These are phyloP conservation scores for Aphanomyces stellatus DNA, from an alignment of 352 stramenopile species.

Conservation along the genomic window DNA sequence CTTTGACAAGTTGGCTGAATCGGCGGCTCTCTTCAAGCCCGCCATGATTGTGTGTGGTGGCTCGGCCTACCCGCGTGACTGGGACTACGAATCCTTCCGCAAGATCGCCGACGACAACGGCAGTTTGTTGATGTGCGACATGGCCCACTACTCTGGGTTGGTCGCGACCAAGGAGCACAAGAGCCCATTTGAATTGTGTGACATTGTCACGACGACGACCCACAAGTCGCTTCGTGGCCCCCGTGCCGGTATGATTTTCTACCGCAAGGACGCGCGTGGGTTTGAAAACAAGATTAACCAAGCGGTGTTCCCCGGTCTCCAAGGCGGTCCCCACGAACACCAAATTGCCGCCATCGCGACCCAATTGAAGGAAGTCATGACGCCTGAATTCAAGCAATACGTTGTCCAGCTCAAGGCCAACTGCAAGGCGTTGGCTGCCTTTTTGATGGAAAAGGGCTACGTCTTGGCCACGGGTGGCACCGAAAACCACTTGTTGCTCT, in stretches of 20 bases:
- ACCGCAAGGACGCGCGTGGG: slow-evolving; percentile 89
- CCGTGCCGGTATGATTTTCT: slow-evolving; percentile 99
- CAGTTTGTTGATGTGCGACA: slow-evolving; percentile 97
- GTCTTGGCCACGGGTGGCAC: slow-evolving; percentile 96
- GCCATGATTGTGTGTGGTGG: slow-evolving; percentile 96
- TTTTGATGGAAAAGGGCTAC: slow-evolving; percentile 91
- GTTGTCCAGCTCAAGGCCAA: slow-evolving; percentile 92
- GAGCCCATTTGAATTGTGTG: slow-evolving; percentile 96
- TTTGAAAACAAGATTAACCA: slow-evolving; percentile 96
- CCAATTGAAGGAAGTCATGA: slow-evolving; percentile 96
- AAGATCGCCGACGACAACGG: slow-evolving; percentile 98
- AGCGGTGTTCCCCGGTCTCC: slow-evolving; percentile 97
- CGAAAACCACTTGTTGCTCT: slow-evolving; percentile 99
- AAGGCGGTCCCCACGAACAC: slow-evolving; percentile 97
- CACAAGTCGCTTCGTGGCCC: slow-evolving; percentile 98
- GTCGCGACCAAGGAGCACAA: slow-evolving; percentile 91
- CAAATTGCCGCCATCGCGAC: slow-evolving; percentile 98
- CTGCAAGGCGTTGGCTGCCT: slow-evolving; percentile 86
- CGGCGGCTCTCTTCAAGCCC: slow-evolving; percentile 96
- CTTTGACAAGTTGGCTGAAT: slow-evolving; percentile 92
- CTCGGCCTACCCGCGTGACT: slow-evolving; percentile 97
- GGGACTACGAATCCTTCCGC: slow-evolving; percentile 96
- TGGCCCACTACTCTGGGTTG: slow-evolving; percentile 98
- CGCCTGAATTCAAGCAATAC: slow-evolving; percentile 97
- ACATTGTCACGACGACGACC: slow-evolving; percentile 99